Evolutionary conservation across 2,329 filamentous ascomycete species (phyloP), one percentile per base, ranked within the genome.

Genomic region (Geosmithia putterillii): DNA sequence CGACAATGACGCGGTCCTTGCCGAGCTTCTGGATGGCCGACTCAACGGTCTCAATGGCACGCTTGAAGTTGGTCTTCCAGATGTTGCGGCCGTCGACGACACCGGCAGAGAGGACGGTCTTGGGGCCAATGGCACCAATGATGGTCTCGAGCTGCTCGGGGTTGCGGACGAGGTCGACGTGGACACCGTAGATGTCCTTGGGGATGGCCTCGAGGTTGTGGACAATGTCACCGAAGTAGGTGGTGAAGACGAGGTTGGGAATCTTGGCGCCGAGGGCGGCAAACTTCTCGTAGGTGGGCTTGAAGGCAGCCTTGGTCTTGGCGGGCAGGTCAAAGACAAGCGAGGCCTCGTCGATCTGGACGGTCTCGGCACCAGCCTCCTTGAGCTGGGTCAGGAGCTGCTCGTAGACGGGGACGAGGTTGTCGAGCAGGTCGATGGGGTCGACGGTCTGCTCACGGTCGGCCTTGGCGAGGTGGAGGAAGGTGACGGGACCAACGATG

Each of bases 61-160:
- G 80, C 79, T 94, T 85, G 73, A 95, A 84, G 82, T 96, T 94
- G 71, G 88, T 95, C 86, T 98, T 98, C 92, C 92, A 98, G 76
- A 98, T 96, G 79, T 98, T 98, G 60, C 92, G 88, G 59, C 92
- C 92, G 58, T 98, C 89, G 54, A 98, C 92, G 56, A 98, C 85
- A 86, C 92, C 92, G 52, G 81, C 84, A 53, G 92, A 98, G 53
- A 98, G 82, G 55, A 88, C 69, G 63, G 95, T 94, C 65, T 88
- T 87, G 63, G 86, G 69, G 64, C 87, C 88, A 52, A 98, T 80
- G 58, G 88, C 82, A 59, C 72, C 74, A 55, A 87, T 66, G 58
- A 98, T 87, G 52, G 83, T 79, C 49, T 92, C 81, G 51, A 98
- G 83, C 75, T 98, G 92, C 76, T 96, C 90, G 44, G 92, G 92